Percentiles rank a stretch among this genome's conserved stretches.
These are phyloP conservation scores for Amaranthus tricolor DNA, from an alignment of 179 eudicot genomes.

Conservation along the genomic window DNA sequence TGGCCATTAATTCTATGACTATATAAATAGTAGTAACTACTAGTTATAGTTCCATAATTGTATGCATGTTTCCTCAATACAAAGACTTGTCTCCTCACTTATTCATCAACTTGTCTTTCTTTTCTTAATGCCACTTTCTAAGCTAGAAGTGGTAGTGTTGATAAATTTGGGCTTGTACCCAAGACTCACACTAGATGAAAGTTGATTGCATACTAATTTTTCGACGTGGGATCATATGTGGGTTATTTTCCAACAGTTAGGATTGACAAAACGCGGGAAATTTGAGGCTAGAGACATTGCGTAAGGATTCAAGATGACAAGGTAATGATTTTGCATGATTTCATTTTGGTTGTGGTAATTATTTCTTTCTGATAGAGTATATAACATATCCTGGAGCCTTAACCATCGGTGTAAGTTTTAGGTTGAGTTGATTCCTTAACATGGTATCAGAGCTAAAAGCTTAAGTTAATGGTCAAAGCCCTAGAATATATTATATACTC, in stretches of 20 bases:
- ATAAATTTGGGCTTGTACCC: too few relatives aligned
- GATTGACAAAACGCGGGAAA: background rate
- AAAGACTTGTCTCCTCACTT: constrained; percentile 15
- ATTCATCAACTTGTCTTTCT: background rate
- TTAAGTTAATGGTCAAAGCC: too few relatives aligned
- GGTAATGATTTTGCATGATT: constrained; percentile 14
- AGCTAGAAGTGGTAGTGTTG: constrained; percentile 9
- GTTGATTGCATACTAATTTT: too few relatives aligned
- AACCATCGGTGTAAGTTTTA: too few relatives aligned
- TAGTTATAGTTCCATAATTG: constrained; percentile 7
- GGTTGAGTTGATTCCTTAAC: too few relatives aligned
- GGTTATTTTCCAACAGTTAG: too few relatives aligned
- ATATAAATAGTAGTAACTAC: constrained; percentile 12
- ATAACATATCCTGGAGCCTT: too few relatives aligned
- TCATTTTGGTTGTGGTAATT: background rate
- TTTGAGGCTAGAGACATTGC: constrained; percentile 8
- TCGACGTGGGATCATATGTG: too few relatives aligned
- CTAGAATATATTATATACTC: too few relatives aligned
- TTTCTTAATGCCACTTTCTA: constrained; percentile 14
- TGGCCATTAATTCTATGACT: constrained; percentile 8
- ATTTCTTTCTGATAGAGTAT: too few relatives aligned
- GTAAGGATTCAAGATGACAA: constrained; percentile 42
- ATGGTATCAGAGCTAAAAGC: too few relatives aligned
- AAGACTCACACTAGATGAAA: too few relatives aligned
- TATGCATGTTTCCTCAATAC: constrained; percentile 12